Percentiles rank a stretch among this genome's conserved stretches.
phyloP scores from a whole-genome alignment of 805 yeast genomes.

The Lachancea dasiensis region DNA sequence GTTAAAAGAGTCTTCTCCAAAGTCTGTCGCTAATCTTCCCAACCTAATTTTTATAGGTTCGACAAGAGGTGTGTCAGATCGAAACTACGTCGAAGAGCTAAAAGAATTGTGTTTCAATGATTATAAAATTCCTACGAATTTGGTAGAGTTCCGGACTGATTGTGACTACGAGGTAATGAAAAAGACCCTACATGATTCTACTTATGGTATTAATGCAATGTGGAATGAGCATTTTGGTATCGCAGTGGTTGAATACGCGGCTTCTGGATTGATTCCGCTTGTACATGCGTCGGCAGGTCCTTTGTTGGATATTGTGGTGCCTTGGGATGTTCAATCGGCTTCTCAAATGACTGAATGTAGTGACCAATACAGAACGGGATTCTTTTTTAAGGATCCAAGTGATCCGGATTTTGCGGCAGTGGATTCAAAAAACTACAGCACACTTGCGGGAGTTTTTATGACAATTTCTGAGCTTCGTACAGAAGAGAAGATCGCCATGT shows the following conservation, averaged over 20 bases:
- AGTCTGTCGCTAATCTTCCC: conserved; percentile 33
- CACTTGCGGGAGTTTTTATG: conserved; percentile 45
- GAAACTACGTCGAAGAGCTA: conserved; percentile 47
- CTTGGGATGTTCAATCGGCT: conserved; percentile 36
- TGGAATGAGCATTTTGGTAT: conserved; percentile 99
- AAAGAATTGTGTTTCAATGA: conserved; percentile 37
- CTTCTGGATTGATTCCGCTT: conserved; percentile 80
- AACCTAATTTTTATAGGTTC: conserved; percentile 77
- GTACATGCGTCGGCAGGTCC: conserved; percentile 98
- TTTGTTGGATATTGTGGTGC: conserved; percentile 71
- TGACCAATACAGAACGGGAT: conserved; percentile 58
- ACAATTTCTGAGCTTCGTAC: conserved; percentile 37
- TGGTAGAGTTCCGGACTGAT: conserved; percentile 58
- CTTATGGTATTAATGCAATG: conserved; percentile 90
- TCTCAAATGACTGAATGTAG: conserved; percentile 25
- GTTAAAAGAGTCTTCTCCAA: conserved; percentile 23
- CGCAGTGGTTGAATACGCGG: conserved; percentile 88
- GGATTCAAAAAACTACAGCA: conserved; percentile 34
- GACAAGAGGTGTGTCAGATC: conserved; percentile 65
- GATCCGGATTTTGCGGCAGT: conserved; percentile 61
- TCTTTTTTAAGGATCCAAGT: conserved; percentile 60
- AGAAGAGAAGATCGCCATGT: conserved; percentile 35
- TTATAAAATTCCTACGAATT: conserved; percentile 36
- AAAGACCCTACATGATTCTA: conserved; percentile 46
- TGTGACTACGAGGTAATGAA: conserved; percentile 63